A percentile compares a stretch with the other conserved stretches of the same genome.
Conservation (phyloP, 108 stramenopile species). For the Pseudonitzschia multiseries region DNA sequence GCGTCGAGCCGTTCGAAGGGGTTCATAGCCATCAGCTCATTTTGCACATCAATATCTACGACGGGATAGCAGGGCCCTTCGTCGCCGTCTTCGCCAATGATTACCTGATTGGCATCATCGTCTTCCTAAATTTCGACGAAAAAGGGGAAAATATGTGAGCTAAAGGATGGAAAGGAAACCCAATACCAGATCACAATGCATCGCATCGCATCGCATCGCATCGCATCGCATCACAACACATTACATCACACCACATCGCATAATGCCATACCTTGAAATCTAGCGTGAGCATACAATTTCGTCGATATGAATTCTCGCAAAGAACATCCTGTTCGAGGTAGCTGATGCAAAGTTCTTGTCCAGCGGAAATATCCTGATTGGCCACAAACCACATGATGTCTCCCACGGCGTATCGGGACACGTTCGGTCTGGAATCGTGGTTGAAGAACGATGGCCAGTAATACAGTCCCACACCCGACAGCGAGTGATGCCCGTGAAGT, state of each 20-base stretch:
- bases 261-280: slow-evolving; percentile 46
- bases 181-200: no score
- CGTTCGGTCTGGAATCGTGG: slow-evolving; percentile 65
- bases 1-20: slow-evolving; percentile 64
- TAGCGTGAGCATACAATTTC: slow-evolving; percentile 61
- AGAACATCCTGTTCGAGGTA: slow-evolving; percentile 80
- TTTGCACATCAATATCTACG: slow-evolving; percentile 71
- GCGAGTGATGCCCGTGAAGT: slow-evolving; percentile 40
- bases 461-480: slow-evolving; percentile 67
- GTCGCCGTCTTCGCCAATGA: slow-evolving; percentile 21
- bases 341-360: slow-evolving; percentile 66
- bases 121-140: slow-evolving; percentile 14
- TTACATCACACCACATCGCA: background rate
- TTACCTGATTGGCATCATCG: slow-evolving; percentile 20
- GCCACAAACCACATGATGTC: slow-evolving; percentile 82
- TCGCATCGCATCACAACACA: background rate
- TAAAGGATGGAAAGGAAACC: no score
- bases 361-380: slow-evolving; percentile 59
- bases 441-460: slow-evolving; percentile 72
- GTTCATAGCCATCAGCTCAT: slow-evolving; percentile 69
- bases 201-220: background rate
- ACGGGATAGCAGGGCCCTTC: slow-evolving; percentile 58
- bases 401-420: slow-evolving; percentile 66
- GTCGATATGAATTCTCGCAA: slow-evolving; percentile 57
- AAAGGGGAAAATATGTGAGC: background rate